phyloP scores from a whole-genome alignment of 345 rosid species.

The Sonneratia alba region DNA sequence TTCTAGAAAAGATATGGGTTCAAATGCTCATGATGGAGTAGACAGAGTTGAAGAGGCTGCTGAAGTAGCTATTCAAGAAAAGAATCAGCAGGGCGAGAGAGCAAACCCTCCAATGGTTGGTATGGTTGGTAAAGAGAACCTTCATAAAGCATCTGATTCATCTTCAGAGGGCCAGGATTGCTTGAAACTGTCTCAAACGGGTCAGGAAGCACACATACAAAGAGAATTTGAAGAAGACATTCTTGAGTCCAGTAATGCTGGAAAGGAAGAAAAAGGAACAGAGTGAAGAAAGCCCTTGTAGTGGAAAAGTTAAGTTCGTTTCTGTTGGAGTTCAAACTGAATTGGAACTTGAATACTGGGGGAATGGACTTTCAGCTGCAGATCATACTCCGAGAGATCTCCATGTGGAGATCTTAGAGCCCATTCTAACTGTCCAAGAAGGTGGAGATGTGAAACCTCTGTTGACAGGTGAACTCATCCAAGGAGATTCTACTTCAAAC shows the following conservation, averaged over 20 bases:
- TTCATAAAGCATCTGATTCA: not conserved
- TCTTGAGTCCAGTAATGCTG: constrained; percentile 2
- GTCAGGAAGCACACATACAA: not conserved
- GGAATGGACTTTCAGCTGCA: not conserved
- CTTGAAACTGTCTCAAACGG: not conserved
- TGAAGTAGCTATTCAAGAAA: not conserved
- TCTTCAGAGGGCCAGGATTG: not conserved
- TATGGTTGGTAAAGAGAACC: not conserved
- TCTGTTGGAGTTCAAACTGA: constrained; percentile 4
- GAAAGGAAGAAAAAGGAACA: not conserved
- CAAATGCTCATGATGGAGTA: not conserved
- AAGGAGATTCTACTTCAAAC: constrained; percentile 1
- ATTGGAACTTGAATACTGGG: not conserved
- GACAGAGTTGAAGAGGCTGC: not conserved
- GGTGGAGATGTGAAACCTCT: constrained; percentile 9
- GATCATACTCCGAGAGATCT: constrained; percentile 4
- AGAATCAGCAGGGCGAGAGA: not conserved
- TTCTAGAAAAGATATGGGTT: not conserved
- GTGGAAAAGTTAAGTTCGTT: constrained; percentile 9
- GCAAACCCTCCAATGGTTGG: not conserved
- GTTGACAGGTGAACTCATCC: not conserved
- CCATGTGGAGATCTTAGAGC: constrained; percentile 11
- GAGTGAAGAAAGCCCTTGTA: not conserved
- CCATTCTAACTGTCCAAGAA: constrained; percentile 12
- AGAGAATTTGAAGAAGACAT: not conserved